phyloP scores from a whole-genome alignment of 148 eudicot genomes.

The Chenopodium formosanum region DNA sequence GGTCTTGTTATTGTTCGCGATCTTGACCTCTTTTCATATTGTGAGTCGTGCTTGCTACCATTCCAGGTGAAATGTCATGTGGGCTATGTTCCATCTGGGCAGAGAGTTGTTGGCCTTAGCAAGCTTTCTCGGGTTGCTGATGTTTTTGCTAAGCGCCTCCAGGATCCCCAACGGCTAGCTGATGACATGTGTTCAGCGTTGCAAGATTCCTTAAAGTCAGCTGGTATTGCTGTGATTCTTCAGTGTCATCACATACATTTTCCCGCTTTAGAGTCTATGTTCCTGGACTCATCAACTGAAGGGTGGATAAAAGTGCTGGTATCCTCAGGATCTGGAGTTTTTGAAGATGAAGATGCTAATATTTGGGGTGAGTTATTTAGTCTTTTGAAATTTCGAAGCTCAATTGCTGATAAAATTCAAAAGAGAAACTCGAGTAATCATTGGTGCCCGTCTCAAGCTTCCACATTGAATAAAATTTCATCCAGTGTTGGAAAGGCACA shows the following conservation, averaged over 20 bases:
- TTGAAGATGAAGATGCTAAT: conserved; percentile 42
- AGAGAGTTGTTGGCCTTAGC: conserved; percentile 86
- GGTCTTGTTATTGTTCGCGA: conserved; percentile 89
- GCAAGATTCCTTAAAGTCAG: conserved; percentile 57
- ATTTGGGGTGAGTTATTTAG: conserved; percentile 65
- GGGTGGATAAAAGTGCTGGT: conserved; percentile 47
- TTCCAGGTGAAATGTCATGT: conserved; percentile 93
- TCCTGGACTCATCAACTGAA: conserved; percentile 43
- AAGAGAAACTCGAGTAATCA: conserved; percentile 15
- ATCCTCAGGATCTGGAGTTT: conserved; percentile 69
- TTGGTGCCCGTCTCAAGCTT: conserved; percentile 69
- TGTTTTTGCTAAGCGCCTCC: conserved; percentile 80
- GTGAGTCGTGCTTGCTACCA: conserved; percentile 88
- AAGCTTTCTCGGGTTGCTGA: conserved; percentile 92
- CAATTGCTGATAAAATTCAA: conserved; percentile 28
- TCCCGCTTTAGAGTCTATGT: conserved; percentile 51
- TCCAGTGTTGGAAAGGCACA: conserved; percentile 32
- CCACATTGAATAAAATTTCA: conserved; percentile 7
- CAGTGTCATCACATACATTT: conserved; percentile 70
- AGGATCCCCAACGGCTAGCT: conserved; percentile 79
- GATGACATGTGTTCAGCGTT: conserved; percentile 68
- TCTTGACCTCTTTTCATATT: conserved; percentile 84
- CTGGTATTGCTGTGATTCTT: conserved; percentile 74
- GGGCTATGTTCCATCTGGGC: conserved; percentile 86
- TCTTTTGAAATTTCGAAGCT: conserved; percentile 51